A percentile compares a stretch with the other conserved stretches of the same genome.
Conservation (phyloP, 2,329 filamentous ascomycete genomes). For the Coniochaeta hoffmannii region DNA sequence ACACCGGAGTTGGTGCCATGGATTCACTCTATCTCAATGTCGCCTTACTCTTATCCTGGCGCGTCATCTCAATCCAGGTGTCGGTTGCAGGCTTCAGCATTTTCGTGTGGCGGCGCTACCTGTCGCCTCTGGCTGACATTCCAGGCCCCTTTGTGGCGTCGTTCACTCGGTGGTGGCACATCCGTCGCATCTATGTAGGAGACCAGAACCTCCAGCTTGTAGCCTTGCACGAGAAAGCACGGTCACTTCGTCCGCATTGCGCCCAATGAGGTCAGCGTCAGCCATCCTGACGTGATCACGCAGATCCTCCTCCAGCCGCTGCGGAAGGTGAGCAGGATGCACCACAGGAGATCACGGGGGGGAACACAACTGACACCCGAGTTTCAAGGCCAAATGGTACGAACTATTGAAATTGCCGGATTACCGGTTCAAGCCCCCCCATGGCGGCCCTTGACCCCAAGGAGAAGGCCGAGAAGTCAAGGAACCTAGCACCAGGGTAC, state of each 20-base stretch:
- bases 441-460: slow-evolving; percentile 29
- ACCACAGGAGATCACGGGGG: neutral
- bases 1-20: too few species aligned
- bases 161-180: slow-evolving; percentile 29
- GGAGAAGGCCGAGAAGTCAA: slow-evolving; percentile 22
- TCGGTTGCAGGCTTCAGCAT: slow-evolving; percentile 3
- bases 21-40: neutral
- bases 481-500: slow-evolving; percentile 23
- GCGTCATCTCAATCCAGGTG: neutral
- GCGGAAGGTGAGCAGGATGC: slow-evolving; percentile 19
- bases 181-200: slow-evolving; percentile 27
- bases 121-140: slow-evolving; percentile 14
- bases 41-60: neutral
- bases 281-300: slow-evolving; percentile 31
- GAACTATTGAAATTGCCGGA: slow-evolving; percentile 29
- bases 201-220: slow-evolving; percentile 27
- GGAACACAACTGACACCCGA: neutral
- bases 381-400: slow-evolving; percentile 18
- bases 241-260: slow-evolving; percentile 32
- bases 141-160: slow-evolving; percentile 31
- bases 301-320: slow-evolving; percentile 25
- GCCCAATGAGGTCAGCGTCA: slow-evolving; percentile 32
- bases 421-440: slow-evolving; percentile 27
- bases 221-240: slow-evolving; percentile 25
- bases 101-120: slow-evolving; percentile 7